phyloP scores from a whole-genome alignment of 805 yeast genomes.

The Sporopachydermia lactativora region DNA sequence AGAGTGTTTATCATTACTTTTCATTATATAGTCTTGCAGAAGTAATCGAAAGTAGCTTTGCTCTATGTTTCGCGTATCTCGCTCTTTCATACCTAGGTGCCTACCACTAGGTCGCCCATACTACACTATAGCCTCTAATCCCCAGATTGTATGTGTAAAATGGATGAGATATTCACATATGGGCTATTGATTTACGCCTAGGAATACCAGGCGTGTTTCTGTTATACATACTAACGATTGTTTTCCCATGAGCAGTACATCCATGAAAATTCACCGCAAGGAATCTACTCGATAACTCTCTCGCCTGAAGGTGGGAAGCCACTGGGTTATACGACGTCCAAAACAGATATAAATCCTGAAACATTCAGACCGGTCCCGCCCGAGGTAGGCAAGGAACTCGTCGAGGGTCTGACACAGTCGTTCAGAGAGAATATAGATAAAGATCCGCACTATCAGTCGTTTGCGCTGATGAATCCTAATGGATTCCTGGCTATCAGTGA shows the following conservation, averaged over 20 bases:
- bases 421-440: slow-evolving; percentile 15
- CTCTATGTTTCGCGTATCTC: too few relatives aligned
- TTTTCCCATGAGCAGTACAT: neutral
- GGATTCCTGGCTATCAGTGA: slow-evolving; percentile 61
- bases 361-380: neutral
- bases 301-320: neutral
- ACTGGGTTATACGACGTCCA: neutral
- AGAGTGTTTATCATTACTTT: too few relatives aligned
- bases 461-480: slow-evolving; percentile 37
- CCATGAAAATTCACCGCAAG: neutral
- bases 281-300: neutral
- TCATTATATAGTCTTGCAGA: too few relatives aligned
- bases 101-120: too few relatives aligned
- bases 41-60: too few relatives aligned
- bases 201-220: too few relatives aligned
- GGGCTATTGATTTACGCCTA: too few relatives aligned
- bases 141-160: neutral
- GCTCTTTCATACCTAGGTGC: too few relatives aligned
- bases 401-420: slow-evolving; percentile 10
- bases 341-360: neutral
- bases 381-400: slow-evolving; percentile 9
- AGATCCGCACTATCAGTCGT: slow-evolving; percentile 42
- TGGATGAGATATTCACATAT: too few relatives aligned
- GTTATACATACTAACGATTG: too few relatives aligned
- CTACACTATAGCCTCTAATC: neutral